These are phyloP conservation scores for Plenodomus tracheiphilus DNA, from an alignment of 2,329 filamentous ascomycete species.

Conservation along the genomic window DNA sequence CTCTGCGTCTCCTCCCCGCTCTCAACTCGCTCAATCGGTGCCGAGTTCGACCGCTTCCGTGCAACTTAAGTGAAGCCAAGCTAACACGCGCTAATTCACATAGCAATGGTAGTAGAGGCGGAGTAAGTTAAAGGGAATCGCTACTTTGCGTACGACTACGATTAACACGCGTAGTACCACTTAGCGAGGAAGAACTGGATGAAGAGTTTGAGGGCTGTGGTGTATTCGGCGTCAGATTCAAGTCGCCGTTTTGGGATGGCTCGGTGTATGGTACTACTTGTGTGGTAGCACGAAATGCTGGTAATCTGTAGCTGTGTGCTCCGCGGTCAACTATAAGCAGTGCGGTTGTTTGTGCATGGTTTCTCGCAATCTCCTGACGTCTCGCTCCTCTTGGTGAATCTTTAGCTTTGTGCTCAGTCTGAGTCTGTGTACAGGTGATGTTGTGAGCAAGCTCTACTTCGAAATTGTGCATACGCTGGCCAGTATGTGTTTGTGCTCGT, in stretches of 20 bases:
- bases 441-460: background rate
- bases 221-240: background rate
- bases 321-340: background rate
- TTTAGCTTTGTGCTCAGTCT: background rate
- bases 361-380: background rate
- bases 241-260: no score
- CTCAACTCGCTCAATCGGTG: no score
- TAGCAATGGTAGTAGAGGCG: background rate
- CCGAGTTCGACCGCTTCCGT: no score
- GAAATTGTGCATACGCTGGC: background rate
- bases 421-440: no score
- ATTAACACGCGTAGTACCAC: no score
- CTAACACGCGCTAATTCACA: background rate
- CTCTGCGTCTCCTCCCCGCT: no score
- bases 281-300: background rate
- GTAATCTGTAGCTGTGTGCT: background rate
- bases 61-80: background rate
- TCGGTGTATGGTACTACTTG: background rate
- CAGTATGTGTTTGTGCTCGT: background rate
- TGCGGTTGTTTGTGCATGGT: background rate
- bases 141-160: no score
- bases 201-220: no score
- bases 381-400: background rate
- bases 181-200: no score
- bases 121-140: background rate